Percentiles rank a stretch among this genome's conserved stretches.
Conservation (phyloP, 495 filamentous ascomycete genomes). For the Parathielavia hyrcaniae region DNA sequence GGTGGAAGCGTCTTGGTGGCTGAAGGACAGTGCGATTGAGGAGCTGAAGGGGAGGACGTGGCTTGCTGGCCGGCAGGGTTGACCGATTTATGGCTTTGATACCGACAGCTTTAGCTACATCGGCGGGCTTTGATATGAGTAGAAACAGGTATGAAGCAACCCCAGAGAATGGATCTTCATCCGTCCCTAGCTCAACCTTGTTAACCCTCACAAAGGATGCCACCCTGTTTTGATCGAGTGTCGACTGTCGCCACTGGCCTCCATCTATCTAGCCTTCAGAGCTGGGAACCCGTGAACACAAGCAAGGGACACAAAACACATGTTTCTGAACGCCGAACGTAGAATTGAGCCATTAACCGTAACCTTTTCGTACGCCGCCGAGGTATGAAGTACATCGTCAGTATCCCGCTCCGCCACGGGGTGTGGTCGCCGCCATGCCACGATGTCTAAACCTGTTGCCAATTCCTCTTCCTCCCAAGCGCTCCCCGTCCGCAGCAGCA, state of each 20-base stretch:
- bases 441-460: conserved; percentile 6
- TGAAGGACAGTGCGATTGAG: conserved; percentile 49
- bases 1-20: conserved; percentile 39
- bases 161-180: too few relatives aligned
- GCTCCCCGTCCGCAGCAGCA: neutral
- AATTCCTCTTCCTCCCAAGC: neutral
- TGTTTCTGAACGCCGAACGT: neutral
- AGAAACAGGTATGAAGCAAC: neutral
- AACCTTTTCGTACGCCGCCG: conserved; percentile 16
- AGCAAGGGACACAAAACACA: neutral
- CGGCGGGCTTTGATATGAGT: neutral
- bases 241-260: too few relatives aligned
- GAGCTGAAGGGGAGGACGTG: conserved; percentile 51
- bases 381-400: conserved; percentile 21
- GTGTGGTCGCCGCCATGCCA: conserved; percentile 5
- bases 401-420: neutral
- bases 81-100: neutral
- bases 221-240: too few relatives aligned
- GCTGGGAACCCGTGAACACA: neutral
- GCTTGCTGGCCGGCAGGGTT: conserved; percentile 37
- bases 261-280: too few relatives aligned
- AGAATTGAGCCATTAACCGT: conserved; percentile 12
- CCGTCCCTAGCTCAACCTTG: too few relatives aligned
- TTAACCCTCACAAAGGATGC: too few relatives aligned
- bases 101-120: neutral